Evolutionary conservation across 306 rosid genomes (phyloP).

Genomic region (Lagenaria siceraria): DNA sequence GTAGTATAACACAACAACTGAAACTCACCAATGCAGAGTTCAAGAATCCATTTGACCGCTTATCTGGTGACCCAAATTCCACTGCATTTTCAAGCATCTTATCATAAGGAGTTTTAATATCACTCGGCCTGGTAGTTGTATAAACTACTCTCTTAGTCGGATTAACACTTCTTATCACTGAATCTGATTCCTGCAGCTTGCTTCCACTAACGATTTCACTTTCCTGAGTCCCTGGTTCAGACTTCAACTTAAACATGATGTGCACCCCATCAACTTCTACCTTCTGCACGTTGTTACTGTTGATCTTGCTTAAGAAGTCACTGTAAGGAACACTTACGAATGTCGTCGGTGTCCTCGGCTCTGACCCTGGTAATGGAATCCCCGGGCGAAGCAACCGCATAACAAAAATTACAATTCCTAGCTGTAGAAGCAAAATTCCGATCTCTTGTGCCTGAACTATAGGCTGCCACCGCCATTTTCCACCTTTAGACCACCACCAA

Average conservation of each 20-base stretch:
- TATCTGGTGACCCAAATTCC: slow-evolving; percentile 92
- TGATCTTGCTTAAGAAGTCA: slow-evolving; percentile 73
- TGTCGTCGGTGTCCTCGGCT: slow-evolving; percentile 56
- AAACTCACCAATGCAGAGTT: slow-evolving; percentile 71
- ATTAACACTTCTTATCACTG: slow-evolving; percentile 50
- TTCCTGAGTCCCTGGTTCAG: slow-evolving; percentile 33
- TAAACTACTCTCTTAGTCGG: slow-evolving; percentile 74
- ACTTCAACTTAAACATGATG: slow-evolving; percentile 78
- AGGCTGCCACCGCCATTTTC: slow-evolving; percentile 89
- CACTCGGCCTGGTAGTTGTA: slow-evolving; percentile 85
- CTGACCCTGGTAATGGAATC: slow-evolving; percentile 77
- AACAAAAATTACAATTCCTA: slow-evolving; percentile 69
- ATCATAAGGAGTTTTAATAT: slow-evolving; percentile 84
- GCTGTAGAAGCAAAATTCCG: slow-evolving; percentile 64
- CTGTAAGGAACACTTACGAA: slow-evolving; percentile 79
- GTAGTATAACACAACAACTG: neutral
- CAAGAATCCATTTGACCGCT: slow-evolving; percentile 74
- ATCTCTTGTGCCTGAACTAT: slow-evolving; percentile 70
- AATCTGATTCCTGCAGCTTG: slow-evolving; percentile 57
- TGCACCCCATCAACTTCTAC: slow-evolving; percentile 97
- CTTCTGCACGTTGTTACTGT: slow-evolving; percentile 69
- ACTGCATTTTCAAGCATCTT: slow-evolving; percentile 93
- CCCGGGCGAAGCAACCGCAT: slow-evolving; percentile 80
- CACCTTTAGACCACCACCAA: slow-evolving; percentile 66
- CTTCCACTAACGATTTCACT: slow-evolving; percentile 30